Evolutionary conservation across 805 yeast species (phyloP).

Genomic region (Isabelozyma pseudorhagii): DNA sequence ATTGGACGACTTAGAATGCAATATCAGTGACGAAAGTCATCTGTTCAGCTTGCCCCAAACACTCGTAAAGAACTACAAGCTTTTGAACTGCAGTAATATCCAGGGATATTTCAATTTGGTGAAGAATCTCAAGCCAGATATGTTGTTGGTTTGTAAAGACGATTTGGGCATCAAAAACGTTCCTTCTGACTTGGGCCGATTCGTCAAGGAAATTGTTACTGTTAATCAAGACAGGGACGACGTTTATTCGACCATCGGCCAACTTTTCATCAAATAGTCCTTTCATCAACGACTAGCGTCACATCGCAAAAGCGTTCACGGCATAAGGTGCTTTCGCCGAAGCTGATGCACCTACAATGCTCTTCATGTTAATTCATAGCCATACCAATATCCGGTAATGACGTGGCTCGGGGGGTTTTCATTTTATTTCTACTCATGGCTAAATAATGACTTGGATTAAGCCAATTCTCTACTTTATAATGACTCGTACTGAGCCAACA

Average conservation of each 20-base stretch:
- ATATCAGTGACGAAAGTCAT: slow-evolving; percentile 5
- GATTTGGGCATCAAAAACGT: slow-evolving; percentile 36
- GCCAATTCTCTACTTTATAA: not conserved
- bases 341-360: too few relatives aligned
- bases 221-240: slow-evolving; percentile 21
- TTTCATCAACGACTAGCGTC: too few relatives aligned
- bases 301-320: too few relatives aligned
- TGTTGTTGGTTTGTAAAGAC: slow-evolving; percentile 37
- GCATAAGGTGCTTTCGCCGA: too few relatives aligned
- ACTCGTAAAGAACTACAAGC: slow-evolving; percentile 31
- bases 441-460: too few relatives aligned
- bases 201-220: slow-evolving; percentile 33
- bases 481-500: not conserved
- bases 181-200: slow-evolving; percentile 34
- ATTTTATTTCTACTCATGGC: too few relatives aligned
- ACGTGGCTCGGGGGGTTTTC: too few relatives aligned
- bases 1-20: slow-evolving; percentile 32
- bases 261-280: not conserved
- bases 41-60: slow-evolving; percentile 14
- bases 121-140: slow-evolving; percentile 40
- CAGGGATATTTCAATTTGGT: slow-evolving; percentile 38
- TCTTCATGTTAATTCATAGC: too few relatives aligned
- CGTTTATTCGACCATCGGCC: slow-evolving; percentile 7
- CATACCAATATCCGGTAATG: too few relatives aligned
- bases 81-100: slow-evolving; percentile 36